Percentiles rank a stretch among this genome's conserved stretches.
Evolutionary conservation across 2,329 filamentous ascomycete species (phyloP).

Genomic region (Ramularia endophylla): DNA sequence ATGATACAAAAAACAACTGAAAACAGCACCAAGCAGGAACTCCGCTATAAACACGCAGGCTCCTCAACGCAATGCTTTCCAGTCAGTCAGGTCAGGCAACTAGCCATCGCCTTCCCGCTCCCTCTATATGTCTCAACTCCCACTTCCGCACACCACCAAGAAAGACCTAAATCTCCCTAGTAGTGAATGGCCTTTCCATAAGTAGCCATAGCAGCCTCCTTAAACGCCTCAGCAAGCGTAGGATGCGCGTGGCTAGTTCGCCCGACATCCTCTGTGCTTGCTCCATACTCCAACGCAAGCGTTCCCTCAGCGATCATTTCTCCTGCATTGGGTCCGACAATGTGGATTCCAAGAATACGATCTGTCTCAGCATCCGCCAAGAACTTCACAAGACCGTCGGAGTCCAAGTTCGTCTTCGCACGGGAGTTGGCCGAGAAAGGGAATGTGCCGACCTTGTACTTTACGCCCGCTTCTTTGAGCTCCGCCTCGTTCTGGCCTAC

Average conservation of each 20-base stretch:
- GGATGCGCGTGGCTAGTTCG: constrained; percentile 96
- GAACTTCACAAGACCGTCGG: constrained; percentile 96
- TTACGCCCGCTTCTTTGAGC: constrained; percentile 79
- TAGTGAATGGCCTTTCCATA: constrained; percentile 95
- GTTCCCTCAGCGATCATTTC: constrained; percentile 99
- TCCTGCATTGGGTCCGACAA: constrained; percentile 90
- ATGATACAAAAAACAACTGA: constrained; percentile 9
- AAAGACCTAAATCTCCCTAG: constrained; percentile 46
- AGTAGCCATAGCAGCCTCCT: constrained; percentile 98
- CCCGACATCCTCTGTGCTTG: constrained; percentile 88
- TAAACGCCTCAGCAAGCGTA: constrained; percentile 94
- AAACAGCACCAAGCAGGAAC: not conserved
- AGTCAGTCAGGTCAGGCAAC: not conserved
- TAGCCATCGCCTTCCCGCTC: not conserved
- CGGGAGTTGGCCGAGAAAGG: constrained; percentile 97
- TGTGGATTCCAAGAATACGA: constrained; percentile 90
- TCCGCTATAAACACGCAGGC: constrained; percentile 10
- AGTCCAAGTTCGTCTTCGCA: constrained; percentile 97
- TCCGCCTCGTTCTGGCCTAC: constrained; percentile 97
- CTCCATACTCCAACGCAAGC: constrained; percentile 92
- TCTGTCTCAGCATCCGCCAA: constrained; percentile 94
- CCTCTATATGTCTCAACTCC: not conserved
- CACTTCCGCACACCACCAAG: not conserved
- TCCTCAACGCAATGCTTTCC: constrained; percentile 14
- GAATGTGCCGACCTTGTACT: constrained; percentile 91